phyloP scores from a whole-genome alignment of 495 filamentous ascomycete genomes.

The Chaetomium fimeti region DNA sequence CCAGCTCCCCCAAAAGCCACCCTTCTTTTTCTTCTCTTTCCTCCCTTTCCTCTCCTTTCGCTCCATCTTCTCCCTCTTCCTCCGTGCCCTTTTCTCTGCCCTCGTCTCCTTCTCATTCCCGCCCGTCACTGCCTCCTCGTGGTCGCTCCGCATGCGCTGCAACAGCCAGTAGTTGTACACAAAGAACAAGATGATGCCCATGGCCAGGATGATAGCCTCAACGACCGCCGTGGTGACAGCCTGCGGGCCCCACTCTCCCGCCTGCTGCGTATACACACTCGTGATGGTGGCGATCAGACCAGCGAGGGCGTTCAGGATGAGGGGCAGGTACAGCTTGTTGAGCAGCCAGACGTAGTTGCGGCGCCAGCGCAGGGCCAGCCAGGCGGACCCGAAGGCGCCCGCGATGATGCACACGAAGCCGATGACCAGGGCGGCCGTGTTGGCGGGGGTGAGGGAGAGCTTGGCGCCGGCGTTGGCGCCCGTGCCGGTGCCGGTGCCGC shows the following conservation, averaged over 20 bases:
- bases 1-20: constrained; percentile 2
- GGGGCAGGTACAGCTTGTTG: constrained; percentile 44
- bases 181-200: constrained; percentile 33
- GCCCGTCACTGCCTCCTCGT: constrained; percentile 15
- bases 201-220: constrained; percentile 24
- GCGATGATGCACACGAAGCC: constrained; percentile 34
- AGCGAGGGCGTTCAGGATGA: constrained; percentile 46
- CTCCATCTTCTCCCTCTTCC: not conserved
- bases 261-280: constrained; percentile 49
- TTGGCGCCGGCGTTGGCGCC: constrained; percentile 7
- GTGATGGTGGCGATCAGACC: constrained; percentile 50
- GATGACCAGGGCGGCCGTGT: constrained; percentile 28
- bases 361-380: constrained; percentile 33
- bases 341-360: constrained; percentile 49
- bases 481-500: constrained; percentile 26
- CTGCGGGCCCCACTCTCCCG: constrained; percentile 47
- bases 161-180: constrained; percentile 40
- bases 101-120: not conserved
- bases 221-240: constrained; percentile 43
- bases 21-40: not conserved
- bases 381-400: constrained; percentile 22
- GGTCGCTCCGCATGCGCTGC: constrained; percentile 32
- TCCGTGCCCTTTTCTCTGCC: not conserved
- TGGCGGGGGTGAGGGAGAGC: constrained; percentile 14
- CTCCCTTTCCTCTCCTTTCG: not conserved